Conservation (phyloP, 179 eudicot species). For the Silene noctiflora region DNA sequence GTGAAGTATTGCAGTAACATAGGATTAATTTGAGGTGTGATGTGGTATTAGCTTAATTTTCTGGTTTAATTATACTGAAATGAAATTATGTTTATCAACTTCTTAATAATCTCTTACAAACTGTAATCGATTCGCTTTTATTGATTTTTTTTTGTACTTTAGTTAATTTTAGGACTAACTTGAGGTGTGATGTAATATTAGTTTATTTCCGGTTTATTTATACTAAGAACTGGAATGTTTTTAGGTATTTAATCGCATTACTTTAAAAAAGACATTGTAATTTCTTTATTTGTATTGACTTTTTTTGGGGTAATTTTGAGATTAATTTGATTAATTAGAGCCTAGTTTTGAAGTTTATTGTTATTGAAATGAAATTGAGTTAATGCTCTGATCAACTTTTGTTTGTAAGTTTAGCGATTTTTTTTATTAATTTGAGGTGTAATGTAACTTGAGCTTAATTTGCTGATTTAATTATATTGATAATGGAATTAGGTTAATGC, state of each 20-base stretch:
- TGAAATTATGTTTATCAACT: background rate
- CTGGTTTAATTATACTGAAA: background rate
- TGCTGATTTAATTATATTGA: background rate
- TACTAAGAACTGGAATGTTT: background rate
- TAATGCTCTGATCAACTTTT: background rate
- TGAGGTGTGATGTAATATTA: background rate
- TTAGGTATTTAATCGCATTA: background rate
- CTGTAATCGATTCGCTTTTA: background rate
- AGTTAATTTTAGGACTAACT: background rate
- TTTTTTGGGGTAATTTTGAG: no score
- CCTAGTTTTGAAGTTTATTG: no score
- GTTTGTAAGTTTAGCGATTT: background rate
- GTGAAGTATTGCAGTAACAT: no score
- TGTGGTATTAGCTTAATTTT: background rate
- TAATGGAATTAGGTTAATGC: slow-evolving; percentile 62
- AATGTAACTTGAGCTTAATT: background rate
- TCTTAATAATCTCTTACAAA: no score
- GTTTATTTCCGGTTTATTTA: background rate
- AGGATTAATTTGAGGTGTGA: background rate
- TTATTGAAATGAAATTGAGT: background rate
- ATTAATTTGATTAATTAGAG: no score
- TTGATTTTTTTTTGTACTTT: no score
- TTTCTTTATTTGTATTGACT: no score
- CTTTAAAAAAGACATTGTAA: no score
- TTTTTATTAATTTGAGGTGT: background rate